These are phyloP conservation scores for Diplodia corticola DNA, from an alignment of 2,329 filamentous ascomycete species.

Conservation along the genomic window DNA sequence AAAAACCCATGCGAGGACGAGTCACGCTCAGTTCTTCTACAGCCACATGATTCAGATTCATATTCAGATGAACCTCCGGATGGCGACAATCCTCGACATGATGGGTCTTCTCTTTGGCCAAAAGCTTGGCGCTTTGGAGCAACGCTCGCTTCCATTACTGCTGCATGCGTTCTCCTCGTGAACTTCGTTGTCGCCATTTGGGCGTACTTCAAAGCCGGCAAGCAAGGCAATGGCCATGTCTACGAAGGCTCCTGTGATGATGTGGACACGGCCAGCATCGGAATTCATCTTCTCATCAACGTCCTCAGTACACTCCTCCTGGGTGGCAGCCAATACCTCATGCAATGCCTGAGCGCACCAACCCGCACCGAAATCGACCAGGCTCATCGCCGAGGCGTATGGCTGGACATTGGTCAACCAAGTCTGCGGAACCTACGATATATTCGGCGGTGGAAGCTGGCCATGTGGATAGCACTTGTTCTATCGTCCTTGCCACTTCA, in stretches of 20 bases:
- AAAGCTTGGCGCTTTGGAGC: constrained; percentile 7
- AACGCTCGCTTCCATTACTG: neutral
- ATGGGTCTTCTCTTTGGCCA: neutral
- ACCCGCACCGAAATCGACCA: constrained; percentile 5
- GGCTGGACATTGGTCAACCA: constrained; percentile 50
- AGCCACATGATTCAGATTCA: neutral
- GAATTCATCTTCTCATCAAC: constrained; percentile 42
- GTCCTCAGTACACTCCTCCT: constrained; percentile 1
- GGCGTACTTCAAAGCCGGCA: neutral
- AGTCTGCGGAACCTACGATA: constrained; percentile 40
- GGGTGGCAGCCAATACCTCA: neutral
- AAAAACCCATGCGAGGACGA: neutral
- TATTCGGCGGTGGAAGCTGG: constrained; percentile 22
- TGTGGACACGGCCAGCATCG: neutral
- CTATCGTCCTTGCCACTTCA: constrained; percentile 10
- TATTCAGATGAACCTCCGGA: neutral
- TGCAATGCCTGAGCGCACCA: constrained; percentile 8
- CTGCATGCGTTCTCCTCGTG: neutral
- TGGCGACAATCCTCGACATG: neutral
- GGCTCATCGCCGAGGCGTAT: constrained; percentile 26
- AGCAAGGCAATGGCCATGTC: neutral
- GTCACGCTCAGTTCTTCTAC: neutral
- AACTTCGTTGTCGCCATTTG: neutral
- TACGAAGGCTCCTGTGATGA: neutral
- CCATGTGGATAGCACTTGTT: neutral